Base-by-base conservation (phyloP, 2,329 filamentous ascomycete genomes). In the Alternaria dauci region DNA sequence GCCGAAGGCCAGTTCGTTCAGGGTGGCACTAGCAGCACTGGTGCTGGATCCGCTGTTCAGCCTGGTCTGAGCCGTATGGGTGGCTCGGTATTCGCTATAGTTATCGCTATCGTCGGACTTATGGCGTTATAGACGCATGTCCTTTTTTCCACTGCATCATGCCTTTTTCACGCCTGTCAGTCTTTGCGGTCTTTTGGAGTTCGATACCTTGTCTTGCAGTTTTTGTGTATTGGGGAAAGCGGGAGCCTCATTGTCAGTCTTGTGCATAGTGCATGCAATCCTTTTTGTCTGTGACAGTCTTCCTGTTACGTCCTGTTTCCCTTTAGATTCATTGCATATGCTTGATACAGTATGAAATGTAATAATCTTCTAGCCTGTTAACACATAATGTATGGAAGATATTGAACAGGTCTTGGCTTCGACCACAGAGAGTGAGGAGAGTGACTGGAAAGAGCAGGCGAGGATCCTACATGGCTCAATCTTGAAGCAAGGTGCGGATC, bases 51-150 rank as follows among this genome's bases (percentile, higher is more conserved):
- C 2, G 47, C 59, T 9, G 38, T 75, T 2, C 68, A 76, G 58
- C 71, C 72, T 28, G 61, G 66, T 11, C 67, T 75, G 18, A 64
- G 65, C 11, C 68, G 66, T 42, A 61, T 78, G 12, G 68, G 75
- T n/a, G 77, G 75, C 8, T 74, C 73, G 5, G 63, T 70, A 2
- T 54, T 77, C 23, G 77, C 77, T 16, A 71, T 78, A 38, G 70
- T 78, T 3, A 59, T 74, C 28, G 73, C 75, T n/a, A 63, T 77
- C 18, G 61, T 73, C 23, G 74, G 71, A 26, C 65, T 79, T 8
- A 62, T 76, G 32, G 70, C 69, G n/a, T 58, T 76, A 58, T 77
- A 65, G 69, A 42, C 42, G 14, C 34, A 32, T 36, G 32, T 36
- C 32, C 6, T 8, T 36, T 23, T 23, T 23, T 23, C 32, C 32